phyloP scores from a whole-genome alignment of 1,284 basidiomycete species.

The Polyporus tsugae region DNA sequence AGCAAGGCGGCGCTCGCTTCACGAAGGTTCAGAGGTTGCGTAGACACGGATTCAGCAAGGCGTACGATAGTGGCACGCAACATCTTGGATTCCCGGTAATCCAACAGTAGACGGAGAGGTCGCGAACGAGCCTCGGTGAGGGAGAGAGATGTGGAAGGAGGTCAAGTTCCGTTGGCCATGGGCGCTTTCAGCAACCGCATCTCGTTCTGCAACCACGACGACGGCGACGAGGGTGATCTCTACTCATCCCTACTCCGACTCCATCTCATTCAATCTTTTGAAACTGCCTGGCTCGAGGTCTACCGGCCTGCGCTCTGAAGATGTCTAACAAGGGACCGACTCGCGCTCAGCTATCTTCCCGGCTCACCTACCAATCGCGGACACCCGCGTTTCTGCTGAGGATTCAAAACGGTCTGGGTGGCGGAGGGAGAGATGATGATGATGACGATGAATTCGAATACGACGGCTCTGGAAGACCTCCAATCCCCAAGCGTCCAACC shows the following conservation, averaged over 20 bases:
- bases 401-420: slow-evolving; percentile 37
- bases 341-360: slow-evolving; percentile 41
- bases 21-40: slow-evolving; percentile 67
- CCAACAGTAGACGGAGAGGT: background rate
- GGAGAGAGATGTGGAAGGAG: background rate
- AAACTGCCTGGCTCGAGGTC: background rate
- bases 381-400: slow-evolving; percentile 40
- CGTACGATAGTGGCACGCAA: slow-evolving; percentile 62
- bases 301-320: background rate
- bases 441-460: slow-evolving; percentile 49
- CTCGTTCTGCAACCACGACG: slow-evolving; percentile 1
- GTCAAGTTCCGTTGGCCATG: slow-evolving; percentile 5
- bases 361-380: slow-evolving; percentile 39
- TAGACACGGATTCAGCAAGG: slow-evolving; percentile 71
- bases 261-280: background rate
- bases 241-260: no score
- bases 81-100: slow-evolving; percentile 5
- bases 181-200: background rate
- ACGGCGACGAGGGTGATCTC: background rate
- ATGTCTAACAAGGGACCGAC: slow-evolving; percentile 43
- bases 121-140: background rate
- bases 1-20: slow-evolving; percentile 77
- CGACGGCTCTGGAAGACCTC: slow-evolving; percentile 71
- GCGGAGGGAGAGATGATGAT: slow-evolving; percentile 35
- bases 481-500: slow-evolving; percentile 77